phyloP scores from a whole-genome alignment of 257 asterid species.

The Avicennia marina region DNA sequence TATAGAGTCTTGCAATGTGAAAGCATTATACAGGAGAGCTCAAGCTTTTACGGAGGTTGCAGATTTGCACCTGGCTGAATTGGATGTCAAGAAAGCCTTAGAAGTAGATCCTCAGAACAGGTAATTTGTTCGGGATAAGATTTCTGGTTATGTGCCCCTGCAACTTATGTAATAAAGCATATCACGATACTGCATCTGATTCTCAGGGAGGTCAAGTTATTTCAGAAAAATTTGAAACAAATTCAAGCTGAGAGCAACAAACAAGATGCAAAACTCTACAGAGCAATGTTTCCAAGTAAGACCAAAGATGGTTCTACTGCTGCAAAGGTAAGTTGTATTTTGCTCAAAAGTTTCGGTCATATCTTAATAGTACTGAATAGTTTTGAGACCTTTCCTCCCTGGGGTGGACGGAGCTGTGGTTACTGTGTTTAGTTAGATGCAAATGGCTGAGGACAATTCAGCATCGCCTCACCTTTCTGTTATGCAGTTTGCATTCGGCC shows the following conservation, averaged over 20 bases:
- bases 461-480: too few species aligned
- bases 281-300: constrained; percentile 45
- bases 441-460: too few species aligned
- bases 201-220: constrained; percentile 58
- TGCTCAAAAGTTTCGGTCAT: too few species aligned
- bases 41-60: constrained; percentile 54
- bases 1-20: constrained; percentile 59
- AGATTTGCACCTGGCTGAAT: constrained; percentile 56
- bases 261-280: constrained; percentile 56
- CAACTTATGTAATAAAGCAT: neutral
- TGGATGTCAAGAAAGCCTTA: constrained; percentile 68
- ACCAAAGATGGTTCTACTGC: constrained; percentile 29
- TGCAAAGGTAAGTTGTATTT: constrained; percentile 50
- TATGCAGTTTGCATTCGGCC: too few species aligned
- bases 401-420: too few species aligned
- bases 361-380: too few species aligned
- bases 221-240: constrained; percentile 46
- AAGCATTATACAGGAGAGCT: constrained; percentile 72
- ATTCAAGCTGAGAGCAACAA: constrained; percentile 46
- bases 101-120: constrained; percentile 68
- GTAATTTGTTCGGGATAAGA: constrained; percentile 15
- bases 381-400: too few species aligned
- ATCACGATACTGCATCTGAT: neutral
- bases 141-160: neutral
- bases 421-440: too few species aligned